Evolutionary conservation across 352 stramenopile genomes (phyloP).

Genomic region (Elongisporangium anandrum): DNA sequence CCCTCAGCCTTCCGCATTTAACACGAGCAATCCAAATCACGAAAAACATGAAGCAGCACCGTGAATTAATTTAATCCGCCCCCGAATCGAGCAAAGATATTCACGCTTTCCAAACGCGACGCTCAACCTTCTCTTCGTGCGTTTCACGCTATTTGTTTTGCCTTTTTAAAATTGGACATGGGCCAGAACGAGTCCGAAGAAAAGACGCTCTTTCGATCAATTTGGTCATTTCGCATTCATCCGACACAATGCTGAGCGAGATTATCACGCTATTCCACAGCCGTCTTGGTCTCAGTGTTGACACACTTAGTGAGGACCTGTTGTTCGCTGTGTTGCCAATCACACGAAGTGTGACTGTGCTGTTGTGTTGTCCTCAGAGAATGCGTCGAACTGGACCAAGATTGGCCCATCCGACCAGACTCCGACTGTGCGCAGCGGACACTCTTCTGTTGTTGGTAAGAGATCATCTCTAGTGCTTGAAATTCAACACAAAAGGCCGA

Average conservation of each 20-base stretch:
- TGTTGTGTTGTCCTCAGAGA: slow-evolving; percentile 17
- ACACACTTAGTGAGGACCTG: slow-evolving; percentile 10
- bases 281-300: slow-evolving; percentile 61
- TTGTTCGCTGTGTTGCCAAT: slow-evolving; percentile 2
- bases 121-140: too few species aligned
- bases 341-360: slow-evolving; percentile 1
- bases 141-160: too few species aligned
- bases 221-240: background rate
- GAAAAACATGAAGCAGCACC: too few species aligned
- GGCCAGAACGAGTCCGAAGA: background rate
- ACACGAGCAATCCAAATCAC: background rate
- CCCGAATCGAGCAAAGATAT: too few species aligned
- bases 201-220: background rate
- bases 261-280: slow-evolving; percentile 82
- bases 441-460: slow-evolving; percentile 75
- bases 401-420: slow-evolving; percentile 62
- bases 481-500: background rate
- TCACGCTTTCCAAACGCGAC: too few species aligned
- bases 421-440: slow-evolving; percentile 68
- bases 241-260: slow-evolving; percentile 49
- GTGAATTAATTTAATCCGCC: too few species aligned
- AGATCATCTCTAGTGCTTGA: background rate
- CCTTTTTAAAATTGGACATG: background rate
- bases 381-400: slow-evolving; percentile 71
- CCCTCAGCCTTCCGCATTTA: slow-evolving; percentile 67